phyloP scores from a whole-genome alignment of 495 filamentous ascomycete species.

The Aspergillus coremiiformis region DNA sequence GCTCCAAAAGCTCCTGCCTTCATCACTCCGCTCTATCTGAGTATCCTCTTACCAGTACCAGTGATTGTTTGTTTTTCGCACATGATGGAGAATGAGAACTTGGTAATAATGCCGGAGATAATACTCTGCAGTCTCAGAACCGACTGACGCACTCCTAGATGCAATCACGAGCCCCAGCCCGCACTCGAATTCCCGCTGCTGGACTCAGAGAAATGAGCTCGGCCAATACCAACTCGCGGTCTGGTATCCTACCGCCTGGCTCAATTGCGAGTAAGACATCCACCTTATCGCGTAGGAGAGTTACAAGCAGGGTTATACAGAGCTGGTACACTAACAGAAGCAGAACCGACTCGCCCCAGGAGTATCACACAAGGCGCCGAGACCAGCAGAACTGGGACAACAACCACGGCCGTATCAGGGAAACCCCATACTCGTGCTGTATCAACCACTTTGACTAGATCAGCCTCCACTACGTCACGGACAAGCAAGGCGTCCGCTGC shows the following conservation, averaged over 20 bases:
- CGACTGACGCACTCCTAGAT: constrained; percentile 14
- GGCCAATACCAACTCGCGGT: constrained; percentile 63
- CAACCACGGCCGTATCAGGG: constrained; percentile 24
- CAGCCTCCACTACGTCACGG: constrained; percentile 43
- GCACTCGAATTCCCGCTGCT: constrained; percentile 30
- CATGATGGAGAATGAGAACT: constrained; percentile 34
- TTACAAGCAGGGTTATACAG: not conserved
- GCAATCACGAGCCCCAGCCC: constrained; percentile 23
- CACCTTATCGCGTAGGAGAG: constrained; percentile 27
- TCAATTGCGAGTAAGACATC: constrained; percentile 32
- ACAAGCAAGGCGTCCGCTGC: constrained; percentile 46
- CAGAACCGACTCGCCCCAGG: constrained; percentile 51
- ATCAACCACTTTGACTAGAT: constrained; percentile 37
- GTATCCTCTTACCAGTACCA: not conserved
- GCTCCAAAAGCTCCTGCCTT: constrained; percentile 8
- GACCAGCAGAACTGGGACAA: constrained; percentile 29
- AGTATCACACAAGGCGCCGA: constrained; percentile 42
- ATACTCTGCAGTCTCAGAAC: not conserved
- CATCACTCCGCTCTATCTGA: constrained; percentile 6
- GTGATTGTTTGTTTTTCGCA: not conserved
- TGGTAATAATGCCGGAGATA: constrained; percentile 21
- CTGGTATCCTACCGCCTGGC: constrained; percentile 44
- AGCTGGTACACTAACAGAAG: constrained; percentile 35
- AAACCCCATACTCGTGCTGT: constrained; percentile 32
- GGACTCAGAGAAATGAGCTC: constrained; percentile 52